Conservation (phyloP, 257 asterid species). For the Gentiana macrophylla region DNA sequence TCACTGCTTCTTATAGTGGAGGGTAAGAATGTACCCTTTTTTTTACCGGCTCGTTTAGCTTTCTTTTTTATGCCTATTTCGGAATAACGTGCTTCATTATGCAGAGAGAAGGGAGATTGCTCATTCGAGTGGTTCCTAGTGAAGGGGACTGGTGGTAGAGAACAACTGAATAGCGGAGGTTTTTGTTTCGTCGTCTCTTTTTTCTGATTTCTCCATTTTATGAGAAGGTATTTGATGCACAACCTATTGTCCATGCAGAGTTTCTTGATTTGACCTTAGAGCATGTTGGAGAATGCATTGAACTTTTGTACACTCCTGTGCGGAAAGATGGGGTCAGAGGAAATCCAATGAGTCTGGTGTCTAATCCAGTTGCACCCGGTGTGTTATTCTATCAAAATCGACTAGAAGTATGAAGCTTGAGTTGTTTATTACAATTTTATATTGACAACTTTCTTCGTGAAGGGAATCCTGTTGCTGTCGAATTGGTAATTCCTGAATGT, state of each 20-base stretch:
- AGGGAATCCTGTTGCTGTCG: slow-evolving; percentile 81
- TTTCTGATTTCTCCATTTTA: slow-evolving; percentile 6
- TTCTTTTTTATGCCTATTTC: background rate
- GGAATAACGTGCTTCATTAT: slow-evolving; percentile 12
- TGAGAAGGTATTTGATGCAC: slow-evolving; percentile 9
- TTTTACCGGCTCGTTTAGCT: slow-evolving; percentile 8
- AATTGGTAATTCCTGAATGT: slow-evolving; percentile 66
- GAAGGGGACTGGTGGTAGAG: slow-evolving; percentile 46
- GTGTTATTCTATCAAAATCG: slow-evolving; percentile 2
- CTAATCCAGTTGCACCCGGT: slow-evolving; percentile 78
- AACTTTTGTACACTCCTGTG: slow-evolving; percentile 72
- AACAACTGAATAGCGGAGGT: slow-evolving; percentile 62
- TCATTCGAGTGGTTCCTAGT: slow-evolving; percentile 71
- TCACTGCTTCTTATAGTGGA: slow-evolving; percentile 70
- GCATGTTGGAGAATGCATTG: slow-evolving; percentile 64
- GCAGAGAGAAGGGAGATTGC: slow-evolving; percentile 85
- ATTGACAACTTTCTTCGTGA: slow-evolving; percentile 11
- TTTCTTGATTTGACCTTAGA: slow-evolving; percentile 57
- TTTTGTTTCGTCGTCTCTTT: background rate
- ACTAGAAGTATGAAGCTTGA: too few relatives aligned
- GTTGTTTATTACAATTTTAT: too few relatives aligned
- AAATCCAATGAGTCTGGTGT: slow-evolving; percentile 34
- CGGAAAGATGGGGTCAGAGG: slow-evolving; percentile 85
- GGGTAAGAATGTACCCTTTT: slow-evolving; percentile 43
- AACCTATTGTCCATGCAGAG: slow-evolving; percentile 35